These are phyloP conservation scores for Tetradesmus obliquus DNA, from an alignment of 139 green algal species.

Conservation along the genomic window DNA sequence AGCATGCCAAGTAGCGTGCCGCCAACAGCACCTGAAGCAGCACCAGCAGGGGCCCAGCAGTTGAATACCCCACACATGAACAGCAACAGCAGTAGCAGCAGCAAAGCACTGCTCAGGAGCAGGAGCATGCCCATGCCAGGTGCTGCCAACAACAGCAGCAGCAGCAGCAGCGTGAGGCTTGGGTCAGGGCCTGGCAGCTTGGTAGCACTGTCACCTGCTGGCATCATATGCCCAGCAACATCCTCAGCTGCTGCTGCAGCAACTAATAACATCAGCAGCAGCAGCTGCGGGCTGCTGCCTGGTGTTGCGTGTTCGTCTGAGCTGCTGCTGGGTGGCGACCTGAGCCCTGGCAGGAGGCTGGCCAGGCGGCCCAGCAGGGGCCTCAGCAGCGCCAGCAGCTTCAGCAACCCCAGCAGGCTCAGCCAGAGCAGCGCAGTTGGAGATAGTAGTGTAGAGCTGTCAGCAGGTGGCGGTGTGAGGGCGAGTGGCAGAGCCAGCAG, in stretches of 20 bases:
- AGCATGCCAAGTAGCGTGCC: background rate
- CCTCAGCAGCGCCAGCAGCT: background rate
- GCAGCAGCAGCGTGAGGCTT: background rate
- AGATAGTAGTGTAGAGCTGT: background rate
- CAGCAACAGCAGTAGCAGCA: background rate
- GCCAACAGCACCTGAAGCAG: background rate
- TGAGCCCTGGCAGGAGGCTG: background rate
- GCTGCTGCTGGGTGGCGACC: background rate
- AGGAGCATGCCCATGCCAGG: slow-evolving; percentile 18
- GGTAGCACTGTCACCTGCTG: background rate
- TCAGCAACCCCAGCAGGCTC: slow-evolving; percentile 33
- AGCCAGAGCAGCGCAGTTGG: slow-evolving; percentile 36
- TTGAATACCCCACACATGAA: background rate
- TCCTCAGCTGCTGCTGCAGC: background rate
- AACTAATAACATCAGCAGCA: background rate
- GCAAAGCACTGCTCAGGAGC: background rate
- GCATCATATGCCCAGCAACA: background rate
- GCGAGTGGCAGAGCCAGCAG: background rate
- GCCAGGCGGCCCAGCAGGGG: background rate
- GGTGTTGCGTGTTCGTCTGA: background rate
- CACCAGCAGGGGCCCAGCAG: background rate
- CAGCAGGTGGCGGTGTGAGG: background rate
- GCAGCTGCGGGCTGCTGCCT: background rate
- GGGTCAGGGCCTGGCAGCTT: background rate
- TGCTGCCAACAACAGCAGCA: background rate